Conservation (phyloP, 495 filamentous ascomycete species). For the Xylaria longipes region DNA sequence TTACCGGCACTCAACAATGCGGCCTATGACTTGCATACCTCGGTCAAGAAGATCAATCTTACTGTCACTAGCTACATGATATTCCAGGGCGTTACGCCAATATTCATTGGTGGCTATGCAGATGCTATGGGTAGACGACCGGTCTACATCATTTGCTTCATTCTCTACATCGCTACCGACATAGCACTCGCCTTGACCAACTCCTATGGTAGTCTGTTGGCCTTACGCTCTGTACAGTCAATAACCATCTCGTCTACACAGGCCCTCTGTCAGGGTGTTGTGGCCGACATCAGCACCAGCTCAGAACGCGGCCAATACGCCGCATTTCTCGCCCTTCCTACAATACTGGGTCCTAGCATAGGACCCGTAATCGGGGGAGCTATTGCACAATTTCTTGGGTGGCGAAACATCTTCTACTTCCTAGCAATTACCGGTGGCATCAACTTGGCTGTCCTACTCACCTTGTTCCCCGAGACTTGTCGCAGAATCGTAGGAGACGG, state of each 20-base stretch:
- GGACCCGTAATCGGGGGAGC: slow-evolving; percentile 69
- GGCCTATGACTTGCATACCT: slow-evolving; percentile 58
- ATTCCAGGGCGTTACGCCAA: slow-evolving; percentile 64
- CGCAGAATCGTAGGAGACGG: slow-evolving; percentile 71
- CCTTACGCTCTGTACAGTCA: slow-evolving; percentile 62
- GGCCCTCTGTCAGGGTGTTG: slow-evolving; percentile 60
- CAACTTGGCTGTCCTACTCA: slow-evolving; percentile 50
- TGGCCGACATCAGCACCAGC: slow-evolving; percentile 60
- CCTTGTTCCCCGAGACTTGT: slow-evolving; percentile 64
- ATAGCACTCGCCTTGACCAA: slow-evolving; percentile 60
- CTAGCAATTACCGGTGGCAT: slow-evolving; percentile 58
- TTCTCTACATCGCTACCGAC: slow-evolving; percentile 63
- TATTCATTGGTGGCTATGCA: slow-evolving; percentile 62
- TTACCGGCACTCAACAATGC: slow-evolving; percentile 68
- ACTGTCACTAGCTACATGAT: slow-evolving; percentile 67
- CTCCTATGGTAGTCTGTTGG: slow-evolving; percentile 56
- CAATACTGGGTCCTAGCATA: slow-evolving; percentile 56
- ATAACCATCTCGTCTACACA: slow-evolving; percentile 59
- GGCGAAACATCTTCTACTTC: slow-evolving; percentile 75
- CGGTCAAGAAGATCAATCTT: slow-evolving; percentile 62
- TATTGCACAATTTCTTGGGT: slow-evolving; percentile 65
- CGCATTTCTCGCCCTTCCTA: slow-evolving; percentile 46
- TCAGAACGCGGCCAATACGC: slow-evolving; percentile 59
- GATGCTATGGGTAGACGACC: slow-evolving; percentile 62
- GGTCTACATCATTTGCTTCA: slow-evolving; percentile 60